Evolutionary conservation across 176 grass and related monocot genomes (phyloP), one percentile per base, ranked within the genome.

Genomic region (Carex cristatella): DNA sequence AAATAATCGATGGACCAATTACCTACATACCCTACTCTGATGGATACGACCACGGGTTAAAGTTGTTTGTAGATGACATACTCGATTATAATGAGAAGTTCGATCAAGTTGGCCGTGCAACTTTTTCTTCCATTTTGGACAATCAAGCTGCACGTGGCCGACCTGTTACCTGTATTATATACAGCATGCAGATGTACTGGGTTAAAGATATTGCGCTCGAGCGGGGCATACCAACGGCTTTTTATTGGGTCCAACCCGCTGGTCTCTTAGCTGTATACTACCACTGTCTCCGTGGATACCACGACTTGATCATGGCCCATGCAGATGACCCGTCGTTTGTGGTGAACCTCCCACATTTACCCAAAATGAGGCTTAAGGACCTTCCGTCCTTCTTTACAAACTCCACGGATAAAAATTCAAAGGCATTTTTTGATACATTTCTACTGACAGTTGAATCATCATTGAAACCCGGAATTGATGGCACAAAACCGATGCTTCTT

Each of bases 181-280:
- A 91, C 89, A 92, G 79, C 53, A n/a, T 86, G 37, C 27, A 89
- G 3, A 42, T 91, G 16, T 0, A 61, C 0, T 92, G 91, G 87
- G 91, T 79, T 5, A 42, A 56, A 44, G 89, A 80, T 59, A 53
- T 93, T 9, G 91, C 85, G 40, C 63, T 85, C 23, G 60, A 65
- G 42, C 60, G 14, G 14, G 89, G 62, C 61, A 12, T 90, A 23
- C 89, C 83, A 44, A 84, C 76, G 0, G 81, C 89, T 51, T 88
- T 90, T 61, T 90, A 87, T 86, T 97, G 91, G 91, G 93, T 92
- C 74, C 94, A 97, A 73, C 75, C 91, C 0, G 84, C 56, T n/a
- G 69, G 84, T 38, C 85, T 97, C 46, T 57, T 97, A 2, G 63
- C 51, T 51, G 27, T 81, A 11, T 85, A 74, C 56, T 89, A 89